Evolutionary conservation across 1,139 yeast genomes (phyloP), one percentile per base, ranked within the genome.

Genomic region (Candida sp.): DNA sequence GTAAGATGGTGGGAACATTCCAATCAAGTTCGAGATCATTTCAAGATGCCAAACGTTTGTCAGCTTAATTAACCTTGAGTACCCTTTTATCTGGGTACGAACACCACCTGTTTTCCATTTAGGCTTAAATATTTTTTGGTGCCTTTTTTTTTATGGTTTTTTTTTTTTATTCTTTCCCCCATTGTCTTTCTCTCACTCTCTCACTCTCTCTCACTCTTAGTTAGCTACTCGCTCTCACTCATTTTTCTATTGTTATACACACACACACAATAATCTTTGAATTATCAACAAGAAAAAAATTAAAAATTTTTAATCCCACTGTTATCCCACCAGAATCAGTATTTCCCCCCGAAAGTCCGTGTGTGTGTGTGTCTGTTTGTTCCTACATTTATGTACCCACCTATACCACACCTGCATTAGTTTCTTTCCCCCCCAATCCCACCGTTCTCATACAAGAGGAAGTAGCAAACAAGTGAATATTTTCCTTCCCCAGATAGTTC

Each of bases 141-240:
- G 17, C 38, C 38, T 34, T 34, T 34, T 34, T 32, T 33, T 34
- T 34, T n/a, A 12, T n/a, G 12, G 12, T 34, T n/a, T 9, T 22
- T n/a, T n/a, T n/a, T n/a, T n/a, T 34, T 34, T 34, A 34, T 34
- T 34, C 38, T 12, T 34, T 34, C 38, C 38, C 38, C 38, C 38
- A 34, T 34, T 34, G 38, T 34, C 22, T 17, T 34, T 12, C 2
- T 34, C 23, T 34, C 38, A 2, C 31, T 28, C 31, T 6, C 2
- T 28, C 31, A 2, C 7, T 1, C 31, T 28, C 31, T 28, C 31
- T 28, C 31, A 7, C 31, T 28, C 9, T 28, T 2, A 28, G 31
- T 28, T 17, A 17, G 2, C 17, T 17, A 17, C 17, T 17, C 17
- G 2, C 17, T 17, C 17, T 17, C 17, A 17, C 2, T 17, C 17